Base-by-base conservation (phyloP, 257 asterid genomes). In the Buddleja alternifolia region DNA sequence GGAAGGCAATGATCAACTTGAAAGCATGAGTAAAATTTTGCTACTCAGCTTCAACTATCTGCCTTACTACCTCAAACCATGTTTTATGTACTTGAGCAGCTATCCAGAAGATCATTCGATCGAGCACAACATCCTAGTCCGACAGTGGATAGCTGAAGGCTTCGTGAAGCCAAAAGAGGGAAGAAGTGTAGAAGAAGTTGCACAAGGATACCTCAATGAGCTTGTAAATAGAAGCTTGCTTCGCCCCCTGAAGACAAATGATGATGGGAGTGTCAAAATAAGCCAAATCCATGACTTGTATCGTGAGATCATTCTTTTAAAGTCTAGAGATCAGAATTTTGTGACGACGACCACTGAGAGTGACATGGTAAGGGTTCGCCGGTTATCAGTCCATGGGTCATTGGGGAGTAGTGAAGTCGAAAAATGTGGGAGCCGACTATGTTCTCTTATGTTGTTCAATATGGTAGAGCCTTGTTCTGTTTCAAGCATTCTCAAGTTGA, bases 191-290 rank as follows among this genome's bases (percentile, higher is more conserved):
- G 79, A 78, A 48, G 75, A 78, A 19, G 77, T 81, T 68, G 86
- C 83, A 3, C 75, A 81, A 56, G 67, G 81, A 8, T 81, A 75
- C 61, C 77, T 81, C 69, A 72, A 81, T 52, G 86, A 81, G 74
- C 77, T 81, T 17, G 37, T 81, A 10, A 78, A 73, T 45, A 71
- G 83, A 72, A 75, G 76, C 53, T 72, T 81, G 69, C 57, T 81
- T 56, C 69, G 42, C 6, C 61, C 74, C 36, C 62, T 67, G 21
- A 70, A 54, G 60, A 48, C 51, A 32, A 70, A 74, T 29, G 76
- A 70, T 50, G 83, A 81, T 17, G 78, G 80, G 16, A 74, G 73
- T 56, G 60, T 77, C 42, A 77, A 74, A 73, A 47, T 34, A 10
- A 70, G 78, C 50, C 57, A 40, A n/a, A 72, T 73, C 40, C 83